phyloP scores from a whole-genome alignment of 805 yeast genomes.

The Zygoascus ofunaensis region DNA sequence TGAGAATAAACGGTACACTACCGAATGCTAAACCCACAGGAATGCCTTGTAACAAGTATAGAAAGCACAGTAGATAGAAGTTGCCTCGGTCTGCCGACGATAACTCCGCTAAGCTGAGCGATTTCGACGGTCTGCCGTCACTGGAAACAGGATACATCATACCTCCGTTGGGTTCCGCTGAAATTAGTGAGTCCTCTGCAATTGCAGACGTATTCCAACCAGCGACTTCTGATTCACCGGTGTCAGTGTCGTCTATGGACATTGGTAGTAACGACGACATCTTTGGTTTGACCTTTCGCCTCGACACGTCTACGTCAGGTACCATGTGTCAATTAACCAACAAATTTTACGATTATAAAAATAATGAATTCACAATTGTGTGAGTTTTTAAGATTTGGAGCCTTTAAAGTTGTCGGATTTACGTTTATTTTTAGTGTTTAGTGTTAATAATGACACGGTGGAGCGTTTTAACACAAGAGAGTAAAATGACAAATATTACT shows the following conservation, averaged over 20 bases:
- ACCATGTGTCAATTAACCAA: too few species aligned
- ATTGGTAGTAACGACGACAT: not conserved
- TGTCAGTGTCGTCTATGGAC: not conserved
- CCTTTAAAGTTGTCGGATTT: too few species aligned
- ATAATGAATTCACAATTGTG: too few species aligned
- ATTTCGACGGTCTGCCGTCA: constrained; percentile 1
- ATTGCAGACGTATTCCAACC: not conserved
- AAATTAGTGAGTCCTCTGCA: not conserved
- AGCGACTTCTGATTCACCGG: too few species aligned
- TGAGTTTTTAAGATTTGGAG: too few species aligned
- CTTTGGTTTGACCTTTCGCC: not conserved
- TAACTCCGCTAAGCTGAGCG: constrained; percentile 23
- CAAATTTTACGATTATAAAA: too few species aligned
- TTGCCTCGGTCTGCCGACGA: constrained; percentile 54
- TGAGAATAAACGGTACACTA: constrained; percentile 80
- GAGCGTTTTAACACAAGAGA: too few species aligned
- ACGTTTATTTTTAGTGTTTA: too few species aligned
- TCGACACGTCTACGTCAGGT: not conserved
- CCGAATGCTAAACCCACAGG: constrained; percentile 97
- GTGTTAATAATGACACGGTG: too few species aligned
- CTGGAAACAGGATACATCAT: not conserved
- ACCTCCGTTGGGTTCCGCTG: constrained; percentile 2
- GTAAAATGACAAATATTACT: too few species aligned
- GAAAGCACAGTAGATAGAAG: constrained; percentile 58
- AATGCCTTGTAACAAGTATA: constrained; percentile 87